Conservation (phyloP, 805 yeast species). For the Hanseniaspora taiwanica region DNA sequence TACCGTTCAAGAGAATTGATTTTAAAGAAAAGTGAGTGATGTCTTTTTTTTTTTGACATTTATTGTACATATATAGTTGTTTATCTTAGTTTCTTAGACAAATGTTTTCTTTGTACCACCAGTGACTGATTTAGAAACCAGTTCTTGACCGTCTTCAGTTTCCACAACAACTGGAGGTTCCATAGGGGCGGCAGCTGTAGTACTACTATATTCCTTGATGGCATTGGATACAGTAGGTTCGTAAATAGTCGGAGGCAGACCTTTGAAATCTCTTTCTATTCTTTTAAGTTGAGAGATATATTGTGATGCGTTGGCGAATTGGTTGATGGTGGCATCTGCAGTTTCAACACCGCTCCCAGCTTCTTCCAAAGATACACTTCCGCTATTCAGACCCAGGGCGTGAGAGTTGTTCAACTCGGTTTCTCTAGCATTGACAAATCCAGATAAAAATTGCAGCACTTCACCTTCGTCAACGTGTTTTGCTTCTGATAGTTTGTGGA, state of each 20-base stretch:
- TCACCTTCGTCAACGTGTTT: constrained; percentile 3
- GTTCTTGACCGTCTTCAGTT: constrained; percentile 5
- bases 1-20: no score
- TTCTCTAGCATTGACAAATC: constrained; percentile 5
- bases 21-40: no score
- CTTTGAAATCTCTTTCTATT: constrained; percentile 65
- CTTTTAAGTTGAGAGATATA: constrained; percentile 47
- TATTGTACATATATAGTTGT: background rate
- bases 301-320: constrained; percentile 18
- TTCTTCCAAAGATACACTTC: background rate
- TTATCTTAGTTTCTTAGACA: constrained; percentile 2
- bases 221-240: constrained; percentile 2
- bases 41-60: background rate
- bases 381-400: constrained; percentile 3
- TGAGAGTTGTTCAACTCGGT: constrained; percentile 3
- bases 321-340: constrained; percentile 14
- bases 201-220: background rate
- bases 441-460: constrained; percentile 4
- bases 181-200: background rate
- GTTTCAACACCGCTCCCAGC: constrained; percentile 1
- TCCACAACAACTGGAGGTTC: constrained; percentile 4
- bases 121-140: constrained; percentile 13
- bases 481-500: constrained; percentile 2
- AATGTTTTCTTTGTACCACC: constrained; percentile 20
- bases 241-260: constrained; percentile 49